phyloP scores from a whole-genome alignment of 2,329 filamentous ascomycete genomes.

The Microdochium bolleyi region DNA sequence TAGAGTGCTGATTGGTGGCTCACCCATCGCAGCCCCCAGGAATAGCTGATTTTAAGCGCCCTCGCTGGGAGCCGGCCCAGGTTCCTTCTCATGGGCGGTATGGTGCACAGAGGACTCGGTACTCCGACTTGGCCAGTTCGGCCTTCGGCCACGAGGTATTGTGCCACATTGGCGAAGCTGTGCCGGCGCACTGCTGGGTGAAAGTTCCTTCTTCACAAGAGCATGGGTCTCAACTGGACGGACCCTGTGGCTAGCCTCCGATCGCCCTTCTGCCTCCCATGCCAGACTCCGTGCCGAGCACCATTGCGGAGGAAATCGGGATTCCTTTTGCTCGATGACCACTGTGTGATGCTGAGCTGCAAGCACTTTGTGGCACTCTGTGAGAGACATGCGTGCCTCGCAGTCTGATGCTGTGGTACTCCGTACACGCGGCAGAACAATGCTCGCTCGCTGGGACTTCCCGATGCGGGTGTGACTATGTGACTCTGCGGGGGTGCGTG shows the following conservation, averaged over 20 bases:
- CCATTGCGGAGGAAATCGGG: no score
- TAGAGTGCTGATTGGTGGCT: not conserved
- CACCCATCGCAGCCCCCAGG: not conserved
- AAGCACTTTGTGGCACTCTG: no score
- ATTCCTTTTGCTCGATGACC: no score
- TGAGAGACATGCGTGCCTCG: no score
- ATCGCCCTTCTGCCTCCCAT: no score
- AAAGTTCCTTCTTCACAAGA: not conserved
- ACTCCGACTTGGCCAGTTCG: not conserved
- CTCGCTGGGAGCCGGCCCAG: not conserved
- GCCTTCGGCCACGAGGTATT: not conserved
- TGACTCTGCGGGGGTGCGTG: not conserved
- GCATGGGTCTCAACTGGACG: no score
- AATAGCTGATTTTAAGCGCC: not conserved
- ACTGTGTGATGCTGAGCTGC: no score
- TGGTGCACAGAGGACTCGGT: not conserved
- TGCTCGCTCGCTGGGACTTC: not conserved
- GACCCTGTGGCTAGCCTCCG: no score
- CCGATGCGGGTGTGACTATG: not conserved
- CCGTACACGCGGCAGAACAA: not conserved
- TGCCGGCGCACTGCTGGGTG: not conserved
- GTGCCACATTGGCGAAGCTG: not conserved
- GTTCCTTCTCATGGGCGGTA: no score
- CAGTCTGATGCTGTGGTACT: not conserved
- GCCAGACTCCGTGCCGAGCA: no score